phyloP scores from a whole-genome alignment of 768 basidiomycete genomes.

The Suillus subaureus region DNA sequence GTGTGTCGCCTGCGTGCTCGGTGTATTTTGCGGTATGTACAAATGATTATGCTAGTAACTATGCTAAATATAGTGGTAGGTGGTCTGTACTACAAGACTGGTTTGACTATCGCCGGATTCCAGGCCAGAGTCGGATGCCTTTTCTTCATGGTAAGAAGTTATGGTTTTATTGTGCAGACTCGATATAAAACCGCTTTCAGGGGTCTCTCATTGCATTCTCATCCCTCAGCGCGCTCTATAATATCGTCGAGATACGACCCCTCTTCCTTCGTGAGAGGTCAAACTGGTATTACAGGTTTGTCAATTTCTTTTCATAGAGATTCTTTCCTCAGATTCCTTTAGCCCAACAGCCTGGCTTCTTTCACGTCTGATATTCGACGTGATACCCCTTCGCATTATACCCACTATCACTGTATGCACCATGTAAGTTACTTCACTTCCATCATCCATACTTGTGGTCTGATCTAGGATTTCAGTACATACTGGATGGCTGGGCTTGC shows the following conservation, averaged over 20 bases:
- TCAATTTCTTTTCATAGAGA: not conserved
- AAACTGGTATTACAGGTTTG: slow-evolving; percentile 80
- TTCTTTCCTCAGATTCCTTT: slow-evolving; percentile 5
- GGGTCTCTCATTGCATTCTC: slow-evolving; percentile 93
- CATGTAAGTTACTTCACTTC: slow-evolving; percentile 53
- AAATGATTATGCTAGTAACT: not conserved
- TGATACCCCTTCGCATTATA: slow-evolving; percentile 84
- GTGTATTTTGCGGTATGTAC: slow-evolving; percentile 79
- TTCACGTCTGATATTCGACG: slow-evolving; percentile 86
- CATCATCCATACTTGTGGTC: not conserved
- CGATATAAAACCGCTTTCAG: slow-evolving; percentile 37
- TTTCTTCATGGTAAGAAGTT: slow-evolving; percentile 77
- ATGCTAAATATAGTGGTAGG: slow-evolving; percentile 41
- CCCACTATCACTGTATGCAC: slow-evolving; percentile 87
- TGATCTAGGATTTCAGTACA: slow-evolving; percentile 46
- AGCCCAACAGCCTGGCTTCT: slow-evolving; percentile 91
- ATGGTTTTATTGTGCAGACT: not conserved
- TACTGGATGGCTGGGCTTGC: slow-evolving; percentile 97
- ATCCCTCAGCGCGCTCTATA: slow-evolving; percentile 86
- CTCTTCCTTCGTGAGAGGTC: slow-evolving; percentile 92
- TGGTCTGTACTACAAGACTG: slow-evolving; percentile 84
- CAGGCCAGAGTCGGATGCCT: slow-evolving; percentile 92
- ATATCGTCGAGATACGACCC: slow-evolving; percentile 79
- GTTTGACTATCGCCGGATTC: slow-evolving; percentile 85
- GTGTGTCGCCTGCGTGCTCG: slow-evolving; percentile 66